Evolutionary conservation across 441 rosid genomes (phyloP), one percentile per base, ranked within the genome.

Genomic region (Sinapis alba): DNA sequence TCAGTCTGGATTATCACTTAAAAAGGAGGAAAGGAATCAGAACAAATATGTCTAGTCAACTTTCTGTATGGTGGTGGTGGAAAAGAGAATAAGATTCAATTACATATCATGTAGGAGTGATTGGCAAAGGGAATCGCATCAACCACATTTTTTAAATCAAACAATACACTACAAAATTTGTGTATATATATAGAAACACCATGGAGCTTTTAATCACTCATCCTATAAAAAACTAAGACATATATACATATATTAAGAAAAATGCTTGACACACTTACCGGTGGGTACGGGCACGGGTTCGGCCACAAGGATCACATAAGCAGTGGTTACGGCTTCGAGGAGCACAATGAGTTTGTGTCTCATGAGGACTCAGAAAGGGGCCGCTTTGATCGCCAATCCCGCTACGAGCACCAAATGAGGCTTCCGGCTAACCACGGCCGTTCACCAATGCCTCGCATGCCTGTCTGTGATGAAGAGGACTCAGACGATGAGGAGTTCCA

Each of bases 1-100:
- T 69, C 62, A 21, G 1, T 41, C 28, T 23, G 69, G 69, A 65
- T 63, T 23, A 38, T 69, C 47, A 26, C 8, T 64, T 27, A 13
- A 15, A 63, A 15, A 15, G 26, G 12, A 57, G 10, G 10, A 45
- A 71, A 10, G 18, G 76, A 77, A 77, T 77, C 75, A 71, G 80
- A 77, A 77, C 50, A 70, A 64, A 64, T 8, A 21, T 64, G 62
- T 65, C 62, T 54, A 70, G 62, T 64, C 72, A 65, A 71, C 80
- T 77, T 77, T 77, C 76, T 56, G 76, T 71, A 30, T 56, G 62
- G 76, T 76, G 43, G 66, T 63, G 53, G 66, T 76, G 65, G 21
- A 59, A 34, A 64, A 71, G 36, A 71, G 80, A 77, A 77, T 71
- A 57, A 30, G 76, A 77, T 71, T 71, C 76, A 77, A 12, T 64